phyloP scores from a whole-genome alignment of 208 protist genomes.

The Balamuthia mandrillaris region DNA sequence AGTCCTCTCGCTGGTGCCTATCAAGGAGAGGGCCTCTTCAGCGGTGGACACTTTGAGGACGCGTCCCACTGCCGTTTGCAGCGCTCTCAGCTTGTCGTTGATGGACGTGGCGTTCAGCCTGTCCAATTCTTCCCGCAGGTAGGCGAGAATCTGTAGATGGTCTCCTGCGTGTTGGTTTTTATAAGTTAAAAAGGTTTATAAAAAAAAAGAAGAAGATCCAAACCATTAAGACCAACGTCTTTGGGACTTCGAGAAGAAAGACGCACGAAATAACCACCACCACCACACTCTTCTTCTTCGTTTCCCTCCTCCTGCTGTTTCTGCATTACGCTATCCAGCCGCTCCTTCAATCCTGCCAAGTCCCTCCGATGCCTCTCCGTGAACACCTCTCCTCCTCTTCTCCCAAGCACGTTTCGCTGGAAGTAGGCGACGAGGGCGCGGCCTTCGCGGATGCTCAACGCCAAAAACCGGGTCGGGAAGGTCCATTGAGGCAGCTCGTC shows the following conservation, averaged over 20 bases:
- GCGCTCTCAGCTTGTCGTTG: background rate
- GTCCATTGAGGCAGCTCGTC: background rate
- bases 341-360: background rate
- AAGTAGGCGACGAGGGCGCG: background rate
- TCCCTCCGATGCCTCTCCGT: background rate
- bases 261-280: background rate
- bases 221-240: slow-evolving; percentile 5
- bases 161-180: no score
- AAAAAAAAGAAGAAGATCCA: no score
- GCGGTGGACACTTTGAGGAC: slow-evolving; percentile 16
- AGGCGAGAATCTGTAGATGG: no score
- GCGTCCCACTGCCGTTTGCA: background rate
- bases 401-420: background rate
- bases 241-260: slow-evolving; percentile 38
- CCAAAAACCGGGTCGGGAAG: slow-evolving; percentile 18
- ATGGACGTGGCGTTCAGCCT: background rate
- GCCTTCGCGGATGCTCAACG: background rate
- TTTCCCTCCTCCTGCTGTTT: background rate
- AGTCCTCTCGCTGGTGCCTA: slow-evolving; percentile 30
- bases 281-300: background rate
- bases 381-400: background rate
- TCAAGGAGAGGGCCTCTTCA: background rate
- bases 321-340: background rate
- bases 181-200: no score
- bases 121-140: slow-evolving; percentile 26